These are phyloP conservation scores for Eimeria maxima DNA, from an alignment of 169 alveolate species.

Conservation along the genomic window DNA sequence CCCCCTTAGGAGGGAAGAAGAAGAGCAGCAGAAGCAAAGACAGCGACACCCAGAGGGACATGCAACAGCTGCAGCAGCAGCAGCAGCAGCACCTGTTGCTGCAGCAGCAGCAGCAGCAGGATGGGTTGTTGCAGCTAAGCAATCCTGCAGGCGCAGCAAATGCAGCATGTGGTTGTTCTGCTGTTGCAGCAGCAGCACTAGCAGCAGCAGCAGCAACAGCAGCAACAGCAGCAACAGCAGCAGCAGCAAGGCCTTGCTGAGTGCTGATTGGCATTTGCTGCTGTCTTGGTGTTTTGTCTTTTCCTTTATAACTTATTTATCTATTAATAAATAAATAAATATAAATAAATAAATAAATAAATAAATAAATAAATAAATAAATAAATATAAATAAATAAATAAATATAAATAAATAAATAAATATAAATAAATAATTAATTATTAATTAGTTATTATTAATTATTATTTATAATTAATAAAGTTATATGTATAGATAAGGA, in stretches of 20 bases:
- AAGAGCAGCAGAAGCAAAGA: neutral
- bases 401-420: too few relatives aligned
- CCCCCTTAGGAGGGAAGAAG: neutral
- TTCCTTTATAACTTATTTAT: neutral
- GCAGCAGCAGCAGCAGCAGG: slow-evolving; percentile 8
- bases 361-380: too few relatives aligned
- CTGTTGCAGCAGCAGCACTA: neutral
- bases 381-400: too few relatives aligned
- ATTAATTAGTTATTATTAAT: too few relatives aligned
- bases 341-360: too few relatives aligned
- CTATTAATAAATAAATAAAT: too few relatives aligned
- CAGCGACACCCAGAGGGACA: slow-evolving; percentile 3
- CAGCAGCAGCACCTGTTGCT: neutral
- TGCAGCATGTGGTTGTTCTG: neutral
- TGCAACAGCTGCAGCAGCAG: neutral
- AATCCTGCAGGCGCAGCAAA: slow-evolving; percentile 24
- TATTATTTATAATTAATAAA: too few relatives aligned
- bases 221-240: neutral
- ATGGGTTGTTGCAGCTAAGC: slow-evolving; percentile 16
- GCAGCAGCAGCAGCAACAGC: neutral
- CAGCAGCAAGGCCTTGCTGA: neutral
- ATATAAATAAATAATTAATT: too few relatives aligned
- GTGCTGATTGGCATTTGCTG: slow-evolving; percentile 14
- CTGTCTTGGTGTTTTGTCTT: neutral
- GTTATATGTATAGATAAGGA: too few relatives aligned